Conservation (phyloP, 2,329 filamentous ascomycete genomes). For the Lizonia empirigonia region DNA sequence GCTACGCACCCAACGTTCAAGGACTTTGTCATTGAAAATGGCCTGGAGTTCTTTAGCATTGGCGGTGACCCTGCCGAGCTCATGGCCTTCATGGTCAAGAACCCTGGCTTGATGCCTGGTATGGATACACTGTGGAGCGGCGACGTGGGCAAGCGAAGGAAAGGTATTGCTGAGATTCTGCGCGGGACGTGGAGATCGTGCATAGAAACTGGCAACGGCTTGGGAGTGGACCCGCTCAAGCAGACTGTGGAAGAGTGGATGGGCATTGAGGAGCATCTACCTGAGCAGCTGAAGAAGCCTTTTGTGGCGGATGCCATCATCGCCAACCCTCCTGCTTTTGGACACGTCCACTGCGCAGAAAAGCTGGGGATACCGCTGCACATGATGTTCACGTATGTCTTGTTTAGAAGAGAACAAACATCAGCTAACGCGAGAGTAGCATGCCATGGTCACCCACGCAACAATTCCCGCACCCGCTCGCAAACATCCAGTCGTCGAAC, state of each 20-base stretch:
- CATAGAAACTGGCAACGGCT: slow-evolving; percentile 75
- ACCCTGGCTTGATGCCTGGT: slow-evolving; percentile 83
- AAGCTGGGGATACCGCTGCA: slow-evolving; percentile 76
- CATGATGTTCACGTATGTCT: slow-evolving; percentile 77
- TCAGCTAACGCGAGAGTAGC: neutral
- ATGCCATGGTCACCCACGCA: slow-evolving; percentile 92
- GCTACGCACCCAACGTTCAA: slow-evolving; percentile 58
- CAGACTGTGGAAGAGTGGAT: slow-evolving; percentile 60
- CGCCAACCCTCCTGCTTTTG: slow-evolving; percentile 78
- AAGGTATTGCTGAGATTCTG: slow-evolving; percentile 79
- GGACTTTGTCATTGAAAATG: slow-evolving; percentile 56
- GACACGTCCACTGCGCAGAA: slow-evolving; percentile 75
- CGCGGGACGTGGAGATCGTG: slow-evolving; percentile 86
- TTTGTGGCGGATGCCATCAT: slow-evolving; percentile 86
- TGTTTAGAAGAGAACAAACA: neutral
- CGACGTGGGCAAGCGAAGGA: slow-evolving; percentile 75
- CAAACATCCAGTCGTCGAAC: slow-evolving; percentile 78
- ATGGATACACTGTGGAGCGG: slow-evolving; percentile 77
- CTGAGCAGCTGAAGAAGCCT: slow-evolving; percentile 54
- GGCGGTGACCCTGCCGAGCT: slow-evolving; percentile 57
- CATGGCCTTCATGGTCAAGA: slow-evolving; percentile 86
- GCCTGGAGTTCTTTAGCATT: slow-evolving; percentile 57
- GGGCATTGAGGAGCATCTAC: slow-evolving; percentile 46
- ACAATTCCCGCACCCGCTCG: slow-evolving; percentile 83
- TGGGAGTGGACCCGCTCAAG: slow-evolving; percentile 57